Conservation (phyloP, 148 eudicot genomes). For the Fagopyrum tataricum region DNA sequence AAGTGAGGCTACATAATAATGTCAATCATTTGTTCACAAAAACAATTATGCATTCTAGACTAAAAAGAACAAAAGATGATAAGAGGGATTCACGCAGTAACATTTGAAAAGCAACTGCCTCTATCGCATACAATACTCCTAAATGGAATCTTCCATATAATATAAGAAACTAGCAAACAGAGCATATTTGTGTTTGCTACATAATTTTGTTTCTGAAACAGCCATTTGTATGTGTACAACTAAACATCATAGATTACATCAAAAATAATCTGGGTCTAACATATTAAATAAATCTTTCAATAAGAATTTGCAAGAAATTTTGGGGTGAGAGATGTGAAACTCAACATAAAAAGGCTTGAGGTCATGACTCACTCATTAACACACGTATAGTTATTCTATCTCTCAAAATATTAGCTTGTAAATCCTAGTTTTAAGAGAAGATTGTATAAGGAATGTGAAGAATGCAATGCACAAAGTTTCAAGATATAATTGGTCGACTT, state of each 20-base stretch:
- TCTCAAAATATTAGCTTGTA: not conserved
- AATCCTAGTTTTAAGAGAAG: slow-evolving; percentile 1
- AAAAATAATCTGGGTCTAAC: not conserved
- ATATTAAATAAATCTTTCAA: not conserved
- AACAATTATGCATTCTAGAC: not conserved
- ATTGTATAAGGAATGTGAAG: not conserved
- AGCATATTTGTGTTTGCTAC: not conserved
- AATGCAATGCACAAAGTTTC: not conserved
- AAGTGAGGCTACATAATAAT: not conserved
- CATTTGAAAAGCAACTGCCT: not conserved
- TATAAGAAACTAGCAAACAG: not conserved
- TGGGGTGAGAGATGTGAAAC: not conserved
- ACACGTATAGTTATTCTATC: not conserved
- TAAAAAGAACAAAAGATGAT: not conserved
- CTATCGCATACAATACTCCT: not conserved
- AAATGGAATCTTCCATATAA: not conserved
- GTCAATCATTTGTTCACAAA: not conserved
- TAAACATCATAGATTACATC: not conserved
- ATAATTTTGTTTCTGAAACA: not conserved
- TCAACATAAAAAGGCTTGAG: not conserved
- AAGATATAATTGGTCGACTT: not conserved
- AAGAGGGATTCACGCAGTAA: not conserved
- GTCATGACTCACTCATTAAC: not conserved
- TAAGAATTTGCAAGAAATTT: not conserved
- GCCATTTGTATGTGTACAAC: not conserved